These are phyloP conservation scores for Periconia sp. DNA, from an alignment of 2,329 filamentous ascomycete species.

Conservation along the genomic window DNA sequence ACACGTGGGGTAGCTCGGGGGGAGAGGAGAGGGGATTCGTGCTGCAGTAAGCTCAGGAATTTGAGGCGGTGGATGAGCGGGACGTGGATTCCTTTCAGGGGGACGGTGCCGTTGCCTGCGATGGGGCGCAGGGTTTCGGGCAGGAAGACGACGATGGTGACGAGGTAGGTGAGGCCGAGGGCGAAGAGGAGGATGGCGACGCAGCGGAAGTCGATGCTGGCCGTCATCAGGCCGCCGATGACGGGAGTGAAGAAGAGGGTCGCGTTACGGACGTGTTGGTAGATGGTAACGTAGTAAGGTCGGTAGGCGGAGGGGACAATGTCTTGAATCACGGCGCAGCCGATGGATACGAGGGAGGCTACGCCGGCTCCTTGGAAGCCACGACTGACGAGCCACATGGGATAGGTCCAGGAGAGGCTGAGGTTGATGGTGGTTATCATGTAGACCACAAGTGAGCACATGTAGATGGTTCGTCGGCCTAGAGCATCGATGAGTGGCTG, in stretches of 20 bases:
- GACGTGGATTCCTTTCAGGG: slow-evolving; percentile 43
- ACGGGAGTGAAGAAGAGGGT: slow-evolving; percentile 30
- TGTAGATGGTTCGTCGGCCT: slow-evolving; percentile 51
- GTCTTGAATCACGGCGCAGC: slow-evolving; percentile 47
- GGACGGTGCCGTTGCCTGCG: slow-evolving; percentile 31
- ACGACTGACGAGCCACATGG: slow-evolving; percentile 48
- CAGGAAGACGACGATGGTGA: slow-evolving; percentile 37
- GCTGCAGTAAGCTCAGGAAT: slow-evolving; percentile 7
- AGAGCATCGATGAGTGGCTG: slow-evolving; percentile 52
- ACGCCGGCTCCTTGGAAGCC: slow-evolving; percentile 53
- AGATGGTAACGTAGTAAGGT: slow-evolving; percentile 43
- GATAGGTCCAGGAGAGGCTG: slow-evolving; percentile 48
- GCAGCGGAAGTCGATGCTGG: slow-evolving; percentile 33
- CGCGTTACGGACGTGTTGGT: slow-evolving; percentile 44
- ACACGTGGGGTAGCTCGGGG: slow-evolving; percentile 20
- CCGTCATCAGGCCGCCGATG: slow-evolving; percentile 26
- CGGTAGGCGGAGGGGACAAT: slow-evolving; percentile 41
- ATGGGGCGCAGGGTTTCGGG: slow-evolving; percentile 43
- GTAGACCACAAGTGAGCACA: slow-evolving; percentile 52
- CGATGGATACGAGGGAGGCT: slow-evolving; percentile 52
- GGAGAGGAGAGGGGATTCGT: neutral
- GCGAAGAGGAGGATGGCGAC: slow-evolving; percentile 59
- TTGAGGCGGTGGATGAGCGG: slow-evolving; percentile 40
- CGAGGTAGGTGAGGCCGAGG: slow-evolving; percentile 41
- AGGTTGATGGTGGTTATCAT: slow-evolving; percentile 51